Evolutionary conservation across 192 early-diverging fungal species (phyloP).

Genomic region (Spizellomyces punctatus): DNA sequence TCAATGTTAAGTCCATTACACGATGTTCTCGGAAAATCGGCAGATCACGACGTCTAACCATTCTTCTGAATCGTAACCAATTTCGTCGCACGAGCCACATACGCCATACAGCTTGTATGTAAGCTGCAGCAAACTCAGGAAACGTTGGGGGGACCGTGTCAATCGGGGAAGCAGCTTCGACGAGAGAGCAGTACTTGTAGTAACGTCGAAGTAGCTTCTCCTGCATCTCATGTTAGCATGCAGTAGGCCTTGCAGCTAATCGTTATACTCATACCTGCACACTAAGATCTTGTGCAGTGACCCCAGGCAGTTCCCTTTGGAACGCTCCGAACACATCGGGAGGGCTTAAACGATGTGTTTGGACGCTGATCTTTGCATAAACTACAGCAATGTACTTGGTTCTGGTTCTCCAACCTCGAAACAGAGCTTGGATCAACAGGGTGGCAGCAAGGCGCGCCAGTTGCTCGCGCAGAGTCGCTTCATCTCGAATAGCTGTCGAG

Average conservation of each 20-base stretch:
- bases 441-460: conserved; percentile 49
- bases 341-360: conserved; percentile 35
- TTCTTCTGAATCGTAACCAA: conserved; percentile 34
- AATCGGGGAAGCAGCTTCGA: conserved; percentile 30
- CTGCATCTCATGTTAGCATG: conserved; percentile 25
- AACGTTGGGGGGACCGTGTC: conserved; percentile 47
- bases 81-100: conserved; percentile 39
- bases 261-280: conserved; percentile 37
- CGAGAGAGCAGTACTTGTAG: conserved; percentile 38
- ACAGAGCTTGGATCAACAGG: conserved; percentile 46
- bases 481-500: conserved; percentile 16
- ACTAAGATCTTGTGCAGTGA: conserved; percentile 24
- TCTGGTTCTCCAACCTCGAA: conserved; percentile 44
- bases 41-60: conserved; percentile 12
- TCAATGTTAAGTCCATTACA: too few species aligned
- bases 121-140: conserved; percentile 54
- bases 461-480: conserved; percentile 40
- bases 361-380: conserved; percentile 30
- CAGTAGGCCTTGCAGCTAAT: background rate
- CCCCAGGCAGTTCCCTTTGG: conserved; percentile 17
- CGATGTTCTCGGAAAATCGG: too few species aligned
- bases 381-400: conserved; percentile 47
- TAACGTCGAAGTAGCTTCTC: conserved; percentile 52
- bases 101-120: conserved; percentile 53
- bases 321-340: conserved; percentile 32